A percentile compares a stretch with the other conserved stretches of the same genome.
Conservation (phyloP, 768 basidiomycete genomes). For the Phlegmacium glaucopus region DNA sequence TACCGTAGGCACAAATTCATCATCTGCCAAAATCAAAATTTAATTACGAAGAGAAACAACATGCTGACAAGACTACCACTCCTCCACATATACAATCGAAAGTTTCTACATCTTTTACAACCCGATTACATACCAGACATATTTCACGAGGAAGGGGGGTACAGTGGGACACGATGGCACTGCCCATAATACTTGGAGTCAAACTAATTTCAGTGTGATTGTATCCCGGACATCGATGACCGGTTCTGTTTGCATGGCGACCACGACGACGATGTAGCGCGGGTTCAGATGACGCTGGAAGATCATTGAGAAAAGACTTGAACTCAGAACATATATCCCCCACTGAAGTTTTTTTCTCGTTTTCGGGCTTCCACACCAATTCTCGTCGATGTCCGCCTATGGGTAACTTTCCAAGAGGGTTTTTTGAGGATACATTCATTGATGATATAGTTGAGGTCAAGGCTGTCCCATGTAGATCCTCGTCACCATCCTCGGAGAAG, state of each 20-base stretch:
- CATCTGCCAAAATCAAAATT: too few relatives aligned
- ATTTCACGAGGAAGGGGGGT: too few relatives aligned
- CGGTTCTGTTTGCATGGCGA: neutral
- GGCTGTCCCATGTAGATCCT: too few relatives aligned
- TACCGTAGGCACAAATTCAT: too few relatives aligned
- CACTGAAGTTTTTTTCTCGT: neutral
- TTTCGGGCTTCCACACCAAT: neutral
- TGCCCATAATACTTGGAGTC: neutral
- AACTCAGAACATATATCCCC: neutral
- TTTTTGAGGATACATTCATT: neutral
- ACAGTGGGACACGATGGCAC: neutral
- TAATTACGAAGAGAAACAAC: too few relatives aligned
- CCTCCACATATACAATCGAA: neutral
- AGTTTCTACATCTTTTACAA: neutral
- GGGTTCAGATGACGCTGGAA: neutral
- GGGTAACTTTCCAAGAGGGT: neutral
- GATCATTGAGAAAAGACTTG: neutral
- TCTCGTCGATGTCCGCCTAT: neutral
- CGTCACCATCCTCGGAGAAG: too few relatives aligned
- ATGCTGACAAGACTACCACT: neutral
- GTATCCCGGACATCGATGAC: conserved; percentile 2
- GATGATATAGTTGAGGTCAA: neutral
- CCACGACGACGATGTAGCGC: neutral
- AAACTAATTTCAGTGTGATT: neutral
- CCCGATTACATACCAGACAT: too few relatives aligned